Evolutionary conservation across 2,329 filamentous ascomycete species (phyloP).

Genomic region (Nemania diffusa): DNA sequence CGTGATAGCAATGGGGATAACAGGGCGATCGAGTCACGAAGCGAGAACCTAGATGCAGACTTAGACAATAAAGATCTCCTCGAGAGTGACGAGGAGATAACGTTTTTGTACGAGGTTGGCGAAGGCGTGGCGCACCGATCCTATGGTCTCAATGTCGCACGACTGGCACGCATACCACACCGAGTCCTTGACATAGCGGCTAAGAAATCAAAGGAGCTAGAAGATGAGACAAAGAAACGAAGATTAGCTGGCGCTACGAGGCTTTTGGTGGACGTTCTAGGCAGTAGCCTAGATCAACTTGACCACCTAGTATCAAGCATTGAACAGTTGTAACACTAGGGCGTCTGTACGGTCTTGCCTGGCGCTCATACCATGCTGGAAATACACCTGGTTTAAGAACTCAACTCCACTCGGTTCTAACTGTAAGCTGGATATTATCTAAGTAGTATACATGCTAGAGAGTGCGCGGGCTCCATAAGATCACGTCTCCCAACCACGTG

Average conservation of each 20-base stretch:
- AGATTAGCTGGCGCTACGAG: conserved; percentile 64
- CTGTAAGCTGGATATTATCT: conserved; percentile 33
- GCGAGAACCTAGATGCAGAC: conserved; percentile 44
- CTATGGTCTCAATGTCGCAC: conserved; percentile 93
- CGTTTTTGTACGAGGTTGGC: conserved; percentile 92
- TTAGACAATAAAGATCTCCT: conserved; percentile 50
- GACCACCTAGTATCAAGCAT: conserved; percentile 66
- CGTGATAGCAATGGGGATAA: not conserved
- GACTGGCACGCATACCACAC: conserved; percentile 82
- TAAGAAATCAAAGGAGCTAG: conserved; percentile 82
- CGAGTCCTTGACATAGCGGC: conserved; percentile 81
- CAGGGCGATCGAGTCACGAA: conserved; percentile 4
- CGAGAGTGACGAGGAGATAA: conserved; percentile 78
- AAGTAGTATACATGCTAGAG: conserved; percentile 35
- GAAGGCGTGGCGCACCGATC: conserved; percentile 93
- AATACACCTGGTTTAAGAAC: not conserved
- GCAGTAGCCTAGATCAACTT: conserved; percentile 55
- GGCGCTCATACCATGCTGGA: not conserved
- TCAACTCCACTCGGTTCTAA: conserved; percentile 14
- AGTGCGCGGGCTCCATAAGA: conserved; percentile 32
- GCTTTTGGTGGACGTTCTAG: conserved; percentile 57
- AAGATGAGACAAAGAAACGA: conserved; percentile 74
- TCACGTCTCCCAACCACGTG: conserved; percentile 26
- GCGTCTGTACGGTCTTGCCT: not conserved
- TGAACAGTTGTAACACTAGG: conserved; percentile 63